phyloP scores from a whole-genome alignment of 169 alveolate species.

The Miamiensis avidus region DNA sequence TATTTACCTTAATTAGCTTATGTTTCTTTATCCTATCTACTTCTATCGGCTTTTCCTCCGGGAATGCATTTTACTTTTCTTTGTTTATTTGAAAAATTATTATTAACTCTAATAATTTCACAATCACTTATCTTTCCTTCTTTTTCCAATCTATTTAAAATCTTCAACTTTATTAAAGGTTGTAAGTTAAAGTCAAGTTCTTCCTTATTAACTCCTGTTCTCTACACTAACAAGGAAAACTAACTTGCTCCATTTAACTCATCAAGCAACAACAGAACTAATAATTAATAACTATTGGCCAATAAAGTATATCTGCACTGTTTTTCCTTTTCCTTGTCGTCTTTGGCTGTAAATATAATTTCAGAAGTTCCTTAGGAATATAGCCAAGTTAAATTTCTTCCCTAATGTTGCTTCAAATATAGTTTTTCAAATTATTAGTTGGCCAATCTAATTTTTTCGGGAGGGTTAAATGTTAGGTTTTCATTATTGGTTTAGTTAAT shows the following conservation, averaged over 20 bases:
- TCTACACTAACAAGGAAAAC: constrained; percentile 37
- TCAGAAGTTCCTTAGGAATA: constrained; percentile 51
- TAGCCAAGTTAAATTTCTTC: constrained; percentile 65
- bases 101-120: constrained; percentile 41
- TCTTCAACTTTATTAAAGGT: constrained; percentile 37
- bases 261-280: constrained; percentile 44
- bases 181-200: constrained; percentile 49
- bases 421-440: constrained; percentile 38
- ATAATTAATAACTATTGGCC: constrained; percentile 44
- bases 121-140: constrained; percentile 52
- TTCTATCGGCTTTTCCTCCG: constrained; percentile 19
- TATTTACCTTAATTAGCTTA: neutral
- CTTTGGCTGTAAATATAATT: constrained; percentile 23
- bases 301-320: constrained; percentile 18
- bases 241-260: constrained; percentile 28
- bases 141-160: constrained; percentile 6
- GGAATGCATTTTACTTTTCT: constrained; percentile 54
- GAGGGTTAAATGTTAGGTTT: neutral
- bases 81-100: constrained; percentile 24
- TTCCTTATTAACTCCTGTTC: constrained; percentile 40
- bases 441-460: constrained; percentile 23
- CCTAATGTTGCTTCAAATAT: constrained; percentile 48
- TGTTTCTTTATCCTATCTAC: neutral
- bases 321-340: constrained; percentile 14
- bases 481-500: constrained; percentile 28